Evolutionary conservation across 1,284 basidiomycete genomes (phyloP), one percentile per base, ranked within the genome.

Genomic region (Cryptococcus wingfieldii): DNA sequence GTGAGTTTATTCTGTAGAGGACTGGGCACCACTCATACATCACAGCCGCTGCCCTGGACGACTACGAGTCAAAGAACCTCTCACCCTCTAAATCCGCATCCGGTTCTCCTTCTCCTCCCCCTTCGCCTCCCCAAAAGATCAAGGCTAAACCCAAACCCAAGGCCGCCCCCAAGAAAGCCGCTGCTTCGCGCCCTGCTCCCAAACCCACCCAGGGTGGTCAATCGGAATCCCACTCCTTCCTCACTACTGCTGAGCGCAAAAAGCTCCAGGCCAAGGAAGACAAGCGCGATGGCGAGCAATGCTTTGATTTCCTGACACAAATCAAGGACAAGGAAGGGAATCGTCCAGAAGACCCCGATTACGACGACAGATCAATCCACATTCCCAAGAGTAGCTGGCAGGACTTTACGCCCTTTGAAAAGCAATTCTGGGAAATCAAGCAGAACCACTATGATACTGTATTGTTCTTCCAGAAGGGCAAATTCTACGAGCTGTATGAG

Each of bases 401-500:
- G 16, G 79, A 81, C 1, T 96, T 99, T 68, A 94, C 93, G 0
- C 93, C 94, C 0, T 99, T 99, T 69, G 95, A 99, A 79, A 64
- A 61, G 47, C 65, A 92, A 84, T 96, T 96, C 74, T 96, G 93
- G 93, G 88, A 91, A 80, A 97, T 97, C 79, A 97, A 97, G 74
- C 90, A 93, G 76, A 88, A 92, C 67, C 91, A 95, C 69, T 93
- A 84, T 70, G 92, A 95, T 76, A 94, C 90, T 6, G 87, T 98
- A 18, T 78, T 98, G 43, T 98, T 98, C 81, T 98, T 98, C 79
- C 95, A 98, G 76, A 97, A 90, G 63, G 64, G 68, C 53, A 70
- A 67, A 55, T 69, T 79, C 56, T 66, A 77, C 52, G 78, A 94
- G 83, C 78, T 96, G n/a, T 97, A 97, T 67, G 93, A 97, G 76